phyloP scores from a whole-genome alignment of 345 rosid species.

The Acer saccharum region DNA sequence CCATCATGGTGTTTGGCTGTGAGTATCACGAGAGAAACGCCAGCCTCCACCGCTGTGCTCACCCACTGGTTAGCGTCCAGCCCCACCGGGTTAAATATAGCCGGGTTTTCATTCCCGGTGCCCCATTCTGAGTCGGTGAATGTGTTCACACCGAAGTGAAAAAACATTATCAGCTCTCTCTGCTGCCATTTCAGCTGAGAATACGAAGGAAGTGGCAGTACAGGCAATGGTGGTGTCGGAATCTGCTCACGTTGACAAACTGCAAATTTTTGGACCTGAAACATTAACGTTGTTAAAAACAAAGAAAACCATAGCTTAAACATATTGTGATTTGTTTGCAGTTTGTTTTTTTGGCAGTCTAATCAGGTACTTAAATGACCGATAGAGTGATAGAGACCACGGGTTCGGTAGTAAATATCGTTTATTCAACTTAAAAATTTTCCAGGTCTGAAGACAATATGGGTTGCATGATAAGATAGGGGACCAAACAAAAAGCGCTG shows the following conservation, averaged over 20 bases:
- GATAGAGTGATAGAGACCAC: no score
- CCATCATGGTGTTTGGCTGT: slow-evolving; percentile 89
- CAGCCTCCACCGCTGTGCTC: slow-evolving; percentile 48
- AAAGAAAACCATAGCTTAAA: slow-evolving; percentile 9
- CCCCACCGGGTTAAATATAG: slow-evolving; percentile 49
- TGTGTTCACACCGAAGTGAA: slow-evolving; percentile 82
- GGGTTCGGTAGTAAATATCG: no score
- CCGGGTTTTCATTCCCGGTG: slow-evolving; percentile 64
- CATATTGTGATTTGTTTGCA: slow-evolving; percentile 13
- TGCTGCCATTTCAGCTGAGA: slow-evolving; percentile 78
- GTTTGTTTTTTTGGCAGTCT: not conserved
- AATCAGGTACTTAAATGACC: not conserved
- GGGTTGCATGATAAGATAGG: not conserved
- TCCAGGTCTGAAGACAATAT: no score
- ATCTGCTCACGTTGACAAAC: slow-evolving; percentile 28
- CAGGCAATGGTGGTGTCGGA: slow-evolving; percentile 65
- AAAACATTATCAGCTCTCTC: slow-evolving; percentile 72
- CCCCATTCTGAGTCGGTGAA: slow-evolving; percentile 82
- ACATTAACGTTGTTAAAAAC: not conserved
- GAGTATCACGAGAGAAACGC: slow-evolving; percentile 56
- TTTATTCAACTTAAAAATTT: no score
- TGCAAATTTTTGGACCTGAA: slow-evolving; percentile 9
- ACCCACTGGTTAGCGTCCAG: slow-evolving; percentile 64
- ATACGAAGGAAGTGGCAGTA: slow-evolving; percentile 62
- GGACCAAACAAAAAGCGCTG: slow-evolving; percentile 9